These are phyloP conservation scores for Graphiopsis chlorocephala DNA, from an alignment of 2,329 filamentous ascomycete genomes.

Conservation along the genomic window DNA sequence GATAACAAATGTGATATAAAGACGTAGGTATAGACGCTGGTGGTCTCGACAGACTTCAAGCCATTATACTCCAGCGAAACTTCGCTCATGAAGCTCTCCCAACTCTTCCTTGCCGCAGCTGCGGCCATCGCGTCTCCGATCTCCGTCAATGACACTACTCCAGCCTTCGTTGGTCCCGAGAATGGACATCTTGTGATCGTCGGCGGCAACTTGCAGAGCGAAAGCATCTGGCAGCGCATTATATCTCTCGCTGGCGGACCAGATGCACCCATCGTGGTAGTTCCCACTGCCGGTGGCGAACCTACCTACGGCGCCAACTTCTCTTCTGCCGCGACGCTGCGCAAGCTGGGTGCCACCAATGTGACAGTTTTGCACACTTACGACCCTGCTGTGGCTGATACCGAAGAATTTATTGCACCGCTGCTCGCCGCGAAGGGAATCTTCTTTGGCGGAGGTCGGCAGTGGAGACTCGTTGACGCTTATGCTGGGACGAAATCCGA, in stretches of 20 bases:
- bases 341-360: conserved; percentile 21
- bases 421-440: conserved; percentile 20
- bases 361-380: conserved; percentile 26
- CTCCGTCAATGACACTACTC: not conserved
- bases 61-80: not conserved
- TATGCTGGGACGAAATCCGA: conserved; percentile 25
- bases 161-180: conserved; percentile 17
- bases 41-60: no score
- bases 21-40: no score
- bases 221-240: conserved; percentile 23
- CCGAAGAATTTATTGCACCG: conserved; percentile 23
- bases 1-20: not conserved
- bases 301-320: conserved; percentile 21
- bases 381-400: conserved; percentile 22
- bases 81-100: not conserved
- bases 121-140: not conserved
- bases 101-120: not conserved
- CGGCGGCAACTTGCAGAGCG: conserved; percentile 21
- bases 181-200: conserved; percentile 24
- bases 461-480: conserved; percentile 26
- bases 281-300: conserved; percentile 25
- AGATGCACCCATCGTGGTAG: conserved; percentile 20
- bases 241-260: conserved; percentile 23
- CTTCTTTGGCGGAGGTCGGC: conserved; percentile 26
- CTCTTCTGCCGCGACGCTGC: conserved; percentile 20